Evolutionary conservation across 2,329 filamentous ascomycete species (phyloP), one percentile per base, ranked within the genome.

Genomic region (Pseudogymnoascus sp.): DNA sequence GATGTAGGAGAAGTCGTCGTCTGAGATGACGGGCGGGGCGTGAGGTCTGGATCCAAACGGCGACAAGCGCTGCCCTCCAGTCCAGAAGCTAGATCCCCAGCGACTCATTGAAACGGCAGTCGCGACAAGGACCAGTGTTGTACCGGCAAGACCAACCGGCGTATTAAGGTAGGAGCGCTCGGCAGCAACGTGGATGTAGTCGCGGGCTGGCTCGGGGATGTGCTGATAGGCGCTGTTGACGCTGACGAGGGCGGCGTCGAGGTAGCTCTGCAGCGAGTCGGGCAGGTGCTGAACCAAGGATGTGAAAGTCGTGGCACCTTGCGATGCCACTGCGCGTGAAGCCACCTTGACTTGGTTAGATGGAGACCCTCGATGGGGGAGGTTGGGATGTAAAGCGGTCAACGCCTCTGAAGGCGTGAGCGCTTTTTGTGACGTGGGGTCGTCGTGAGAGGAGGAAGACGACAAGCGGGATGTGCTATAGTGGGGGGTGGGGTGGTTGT

Each of bases 1-100:
- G 71, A 92, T 92, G 77, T 93, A 92, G 72, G 85, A 88, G 74
- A 86, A 93, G 76, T 92, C 89, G 35, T 87, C 84, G 67, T 91
- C 88, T 68, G 84, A 89, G 55, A 59, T 38, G 64, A 92, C 86
- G 66, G 85, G 81, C 33, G 85, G 83, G 8, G 80, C 75, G 42
- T 79, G 77, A 51, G 65, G 61, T 63, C 70, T 65, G 39, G 69
- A 69, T 59, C 71, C 68, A 63, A 72, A 73, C 5, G 71, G 72
- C 42, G 71, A 72, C 25, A 67, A 42, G 17, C 65, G 64, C 17
- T 63, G 62, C 58, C 68, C 67, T 48, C 42, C 42, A 44, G 68
- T 67, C 66, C 69, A 71, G 63, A 68, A 69, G 41, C 17, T 63
- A 42, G 68, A 70, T 39, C 69, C 68, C 71, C 71, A 73, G 60